Evolutionary conservation across 164 flowering plant genomes (phyloP), one percentile per base, ranked within the genome.

Genomic region (Vitis rupestris): DNA sequence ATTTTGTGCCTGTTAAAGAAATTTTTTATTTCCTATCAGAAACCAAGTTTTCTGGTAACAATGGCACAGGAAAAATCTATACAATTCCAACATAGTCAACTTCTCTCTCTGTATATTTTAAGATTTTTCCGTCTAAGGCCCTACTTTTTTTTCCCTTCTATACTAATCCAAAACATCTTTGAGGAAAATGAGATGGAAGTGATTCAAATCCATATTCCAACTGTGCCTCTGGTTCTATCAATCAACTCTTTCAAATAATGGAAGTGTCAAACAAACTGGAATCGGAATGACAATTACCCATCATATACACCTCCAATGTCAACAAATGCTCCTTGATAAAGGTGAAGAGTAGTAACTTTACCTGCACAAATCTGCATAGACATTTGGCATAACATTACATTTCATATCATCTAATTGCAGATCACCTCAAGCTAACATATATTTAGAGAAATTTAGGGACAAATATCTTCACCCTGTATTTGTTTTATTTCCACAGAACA

Each of bases 291-390:
- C 23, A 54, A 55, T 74, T 86, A 95, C 99, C 99, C 99, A 62
- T 95, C 99, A 82, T 95, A 74, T 57, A 93, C 97, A 53, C 99
- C 94, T 74, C 98, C 99, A 77, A 95, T 90, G 72, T 95, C 97
- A 67, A 95, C 93, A 86, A 95, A 95, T 68, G 98, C 99, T 68
- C 99, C 99, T 79, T 95, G 98, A 77, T 95, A 88, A 59, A 95
- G 96, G 69, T 90, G 94, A 60, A 95, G 48, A 68, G 88, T 83
- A 29, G 90, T 87, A 75, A 95, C 98, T 77, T 83, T 87, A 54
- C 99, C 99, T 52, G 72, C 69, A 81, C 98, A 95, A 70, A 95
- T 90, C 99, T 95, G 86, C 80, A 72, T 1, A 50, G 67, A 29
- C 51, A 72, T 57, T 58, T 51, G 23, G 23, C 64, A 23, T 0